phyloP scores from a whole-genome alignment of 106 monocot genomes.

The Ottelia alismoides region DNA sequence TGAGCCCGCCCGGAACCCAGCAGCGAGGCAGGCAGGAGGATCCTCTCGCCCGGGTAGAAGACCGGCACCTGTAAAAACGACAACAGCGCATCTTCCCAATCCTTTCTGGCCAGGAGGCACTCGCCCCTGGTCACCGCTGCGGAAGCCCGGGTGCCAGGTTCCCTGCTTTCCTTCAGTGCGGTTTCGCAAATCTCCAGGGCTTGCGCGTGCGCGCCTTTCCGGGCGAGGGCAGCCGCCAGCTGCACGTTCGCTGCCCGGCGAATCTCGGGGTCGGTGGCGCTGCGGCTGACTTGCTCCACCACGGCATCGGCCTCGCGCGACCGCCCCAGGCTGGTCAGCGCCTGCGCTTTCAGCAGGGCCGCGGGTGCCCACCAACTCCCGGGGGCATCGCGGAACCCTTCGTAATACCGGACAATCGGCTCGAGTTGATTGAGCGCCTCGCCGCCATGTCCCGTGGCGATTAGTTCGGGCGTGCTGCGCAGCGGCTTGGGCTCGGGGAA shows the following conservation, averaged over 20 bases:
- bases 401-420: neutral
- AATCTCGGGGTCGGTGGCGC: too few relatives aligned
- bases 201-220: neutral
- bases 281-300: neutral
- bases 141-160: neutral
- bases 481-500: neutral
- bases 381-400: neutral
- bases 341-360: neutral
- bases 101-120: neutral
- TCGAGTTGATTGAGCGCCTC: neutral
- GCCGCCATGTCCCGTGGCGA: neutral
- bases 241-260: neutral
- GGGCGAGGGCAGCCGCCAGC: neutral
- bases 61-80: neutral
- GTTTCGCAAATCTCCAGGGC: neutral
- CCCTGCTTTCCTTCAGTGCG: neutral
- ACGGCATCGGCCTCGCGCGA: neutral
- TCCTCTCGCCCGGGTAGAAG: neutral
- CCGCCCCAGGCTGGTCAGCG: neutral
- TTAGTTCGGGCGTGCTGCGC: neutral
- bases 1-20: neutral
- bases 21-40: neutral
- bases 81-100: neutral
- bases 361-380: neutral
- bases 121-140: neutral